phyloP scores from a whole-genome alignment of 495 filamentous ascomycete species.

The Penicillium alfredii region DNA sequence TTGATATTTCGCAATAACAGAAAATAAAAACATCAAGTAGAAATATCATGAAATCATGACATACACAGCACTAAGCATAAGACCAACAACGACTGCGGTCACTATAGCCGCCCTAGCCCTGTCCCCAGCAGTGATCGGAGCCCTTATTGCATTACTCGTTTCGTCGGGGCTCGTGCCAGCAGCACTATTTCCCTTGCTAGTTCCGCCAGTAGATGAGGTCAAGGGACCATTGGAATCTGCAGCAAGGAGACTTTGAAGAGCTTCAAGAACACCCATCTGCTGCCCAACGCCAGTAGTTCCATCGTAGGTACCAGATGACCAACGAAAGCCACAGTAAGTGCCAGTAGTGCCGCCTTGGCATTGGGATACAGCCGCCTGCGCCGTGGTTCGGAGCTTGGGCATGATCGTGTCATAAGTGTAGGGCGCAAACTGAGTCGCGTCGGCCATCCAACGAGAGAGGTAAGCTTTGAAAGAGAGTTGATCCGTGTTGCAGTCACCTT shows the following conservation, averaged over 20 bases:
- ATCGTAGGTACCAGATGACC: constrained; percentile 31
- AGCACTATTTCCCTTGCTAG: constrained; percentile 11
- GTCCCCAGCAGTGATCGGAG: constrained; percentile 5
- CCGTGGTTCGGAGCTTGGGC: constrained; percentile 23
- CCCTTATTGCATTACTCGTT: not conserved
- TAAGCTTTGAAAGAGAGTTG: constrained; percentile 42
- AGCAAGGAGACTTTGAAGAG: constrained; percentile 43
- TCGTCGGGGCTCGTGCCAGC: constrained; percentile 8
- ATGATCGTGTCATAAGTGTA: constrained; percentile 26
- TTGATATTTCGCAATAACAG: constrained; percentile 1
- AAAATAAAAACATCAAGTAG: not conserved
- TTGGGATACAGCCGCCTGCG: constrained; percentile 30
- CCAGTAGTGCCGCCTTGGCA: constrained; percentile 28
- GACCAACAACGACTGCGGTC: constrained; percentile 3
- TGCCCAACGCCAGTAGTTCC: constrained; percentile 46
- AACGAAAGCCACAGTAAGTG: constrained; percentile 16
- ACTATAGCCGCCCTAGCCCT: constrained; percentile 5
- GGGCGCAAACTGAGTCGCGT: constrained; percentile 33
- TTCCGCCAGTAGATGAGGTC: constrained; percentile 11
- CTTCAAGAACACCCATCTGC: constrained; percentile 65
- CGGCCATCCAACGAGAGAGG: constrained; percentile 37
- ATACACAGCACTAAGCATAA: constrained; percentile 8
- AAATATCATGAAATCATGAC: constrained; percentile 8
- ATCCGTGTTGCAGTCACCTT: constrained; percentile 33
- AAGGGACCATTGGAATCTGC: constrained; percentile 3